Evolutionary conservation across 1,139 yeast species (phyloP).

Genomic region (Diutina ranongensis): DNA sequence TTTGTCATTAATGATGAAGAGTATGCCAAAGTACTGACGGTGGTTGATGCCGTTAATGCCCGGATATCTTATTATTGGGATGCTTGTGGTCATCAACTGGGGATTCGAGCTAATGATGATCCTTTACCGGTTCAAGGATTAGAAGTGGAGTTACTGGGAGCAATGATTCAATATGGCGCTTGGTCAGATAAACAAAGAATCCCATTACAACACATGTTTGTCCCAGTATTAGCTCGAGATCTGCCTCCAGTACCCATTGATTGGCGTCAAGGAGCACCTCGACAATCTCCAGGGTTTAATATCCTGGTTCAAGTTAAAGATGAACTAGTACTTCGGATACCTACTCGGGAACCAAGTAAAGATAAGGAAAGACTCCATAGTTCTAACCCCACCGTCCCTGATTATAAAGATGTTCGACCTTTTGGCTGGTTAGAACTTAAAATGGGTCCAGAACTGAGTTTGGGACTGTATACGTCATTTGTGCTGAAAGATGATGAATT

Average conservation of each 20-base stretch:
- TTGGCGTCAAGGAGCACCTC: slow-evolving; percentile 24
- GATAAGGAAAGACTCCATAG: slow-evolving; percentile 29
- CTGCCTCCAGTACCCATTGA: slow-evolving; percentile 2
- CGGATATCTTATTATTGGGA: slow-evolving; percentile 57
- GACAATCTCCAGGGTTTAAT: slow-evolving; percentile 49
- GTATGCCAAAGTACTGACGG: slow-evolving; percentile 71
- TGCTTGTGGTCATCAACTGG: slow-evolving; percentile 10
- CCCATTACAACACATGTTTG: slow-evolving; percentile 51
- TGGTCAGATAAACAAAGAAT: slow-evolving; percentile 87
- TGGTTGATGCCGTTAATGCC: slow-evolving; percentile 53
- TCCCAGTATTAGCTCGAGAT: slow-evolving; percentile 60
- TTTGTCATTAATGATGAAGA: slow-evolving; percentile 31
- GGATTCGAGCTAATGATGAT: neutral
- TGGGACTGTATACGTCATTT: slow-evolving; percentile 38
- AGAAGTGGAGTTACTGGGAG: slow-evolving; percentile 45
- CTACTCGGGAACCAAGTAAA: slow-evolving; percentile 77
- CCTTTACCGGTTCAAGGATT: slow-evolving; percentile 51
- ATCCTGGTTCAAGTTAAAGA: slow-evolving; percentile 48
- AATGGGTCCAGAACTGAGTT: slow-evolving; percentile 39
- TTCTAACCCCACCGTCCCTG: neutral
- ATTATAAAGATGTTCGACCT: slow-evolving; percentile 33
- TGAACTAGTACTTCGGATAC: slow-evolving; percentile 60
- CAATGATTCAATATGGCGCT: slow-evolving; percentile 80
- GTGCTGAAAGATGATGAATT: slow-evolving; percentile 48
- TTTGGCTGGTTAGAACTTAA: slow-evolving; percentile 90